These are phyloP conservation scores for Cubamyces sp. DNA, from an alignment of 768 basidiomycete species.

Conservation along the genomic window DNA sequence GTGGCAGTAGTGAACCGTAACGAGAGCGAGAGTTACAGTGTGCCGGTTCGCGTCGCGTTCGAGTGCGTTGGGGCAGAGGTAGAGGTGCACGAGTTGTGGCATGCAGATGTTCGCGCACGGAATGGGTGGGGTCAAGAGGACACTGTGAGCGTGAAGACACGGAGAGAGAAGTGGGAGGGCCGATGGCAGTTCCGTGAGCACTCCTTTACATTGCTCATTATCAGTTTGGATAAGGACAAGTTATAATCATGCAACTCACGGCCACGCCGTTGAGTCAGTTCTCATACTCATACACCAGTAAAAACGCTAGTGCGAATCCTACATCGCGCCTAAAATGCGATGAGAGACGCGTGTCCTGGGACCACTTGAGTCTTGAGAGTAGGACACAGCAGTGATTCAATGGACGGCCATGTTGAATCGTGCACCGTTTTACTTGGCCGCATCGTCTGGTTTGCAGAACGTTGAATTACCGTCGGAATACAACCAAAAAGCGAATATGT, in stretches of 20 bases:
- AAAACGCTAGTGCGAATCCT: too few species aligned
- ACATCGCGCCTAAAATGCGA: too few species aligned
- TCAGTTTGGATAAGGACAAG: constrained; percentile 3
- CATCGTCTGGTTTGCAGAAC: too few species aligned
- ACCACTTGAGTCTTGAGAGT: too few species aligned
- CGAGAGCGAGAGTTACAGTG: constrained; percentile 38
- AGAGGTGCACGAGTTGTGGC: constrained; percentile 56
- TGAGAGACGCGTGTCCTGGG: too few species aligned
- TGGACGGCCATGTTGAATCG: too few species aligned
- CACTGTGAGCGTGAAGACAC: constrained; percentile 44
- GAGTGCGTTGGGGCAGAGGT: constrained; percentile 35
- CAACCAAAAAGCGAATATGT: too few species aligned
- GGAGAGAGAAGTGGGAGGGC: constrained; percentile 39
- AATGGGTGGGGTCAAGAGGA: constrained; percentile 45
- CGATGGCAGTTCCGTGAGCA: constrained; percentile 46
- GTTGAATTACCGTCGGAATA: too few species aligned
- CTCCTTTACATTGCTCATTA: constrained; percentile 43
- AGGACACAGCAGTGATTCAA: too few species aligned
- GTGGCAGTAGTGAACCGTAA: constrained; percentile 58
- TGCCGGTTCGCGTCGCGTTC: constrained; percentile 43
- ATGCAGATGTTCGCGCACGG: constrained; percentile 44
- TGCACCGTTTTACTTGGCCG: too few species aligned
- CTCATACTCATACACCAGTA: neutral
- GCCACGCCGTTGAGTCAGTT: neutral
- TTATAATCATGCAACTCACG: neutral